phyloP scores from a whole-genome alignment of 495 filamentous ascomycete genomes.

The Talaromyces nanjingensis region DNA sequence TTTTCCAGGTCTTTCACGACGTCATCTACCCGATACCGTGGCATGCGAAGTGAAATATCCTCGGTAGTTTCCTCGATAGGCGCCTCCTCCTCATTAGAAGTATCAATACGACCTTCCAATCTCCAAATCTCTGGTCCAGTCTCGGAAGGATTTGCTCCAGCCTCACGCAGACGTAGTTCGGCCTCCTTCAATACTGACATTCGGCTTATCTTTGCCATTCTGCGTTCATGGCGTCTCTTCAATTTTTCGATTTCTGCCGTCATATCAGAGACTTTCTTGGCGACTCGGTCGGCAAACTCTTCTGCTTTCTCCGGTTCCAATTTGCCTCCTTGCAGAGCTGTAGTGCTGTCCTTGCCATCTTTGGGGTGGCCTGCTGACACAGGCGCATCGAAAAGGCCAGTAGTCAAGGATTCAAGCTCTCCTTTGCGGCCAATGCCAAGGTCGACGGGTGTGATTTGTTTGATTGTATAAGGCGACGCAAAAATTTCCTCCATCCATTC shows the following conservation, averaged over 20 bases:
- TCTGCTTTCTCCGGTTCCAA: conserved; percentile 61
- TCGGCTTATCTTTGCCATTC: conserved; percentile 65
- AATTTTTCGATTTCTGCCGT: conserved; percentile 75
- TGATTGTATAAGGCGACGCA: conserved; percentile 73
- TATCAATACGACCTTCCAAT: conserved; percentile 51
- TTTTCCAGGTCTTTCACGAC: conserved; percentile 52
- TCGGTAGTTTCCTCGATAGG: conserved; percentile 16
- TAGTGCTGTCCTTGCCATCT: conserved; percentile 29
- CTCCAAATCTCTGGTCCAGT: conserved; percentile 54
- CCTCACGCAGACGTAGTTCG: conserved; percentile 48
- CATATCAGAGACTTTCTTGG: conserved; percentile 55
- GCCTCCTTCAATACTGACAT: conserved; percentile 56
- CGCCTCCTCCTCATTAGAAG: conserved; percentile 44
- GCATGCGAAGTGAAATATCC: conserved; percentile 34
- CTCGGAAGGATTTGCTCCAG: conserved; percentile 42
- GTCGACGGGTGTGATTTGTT: conserved; percentile 79
- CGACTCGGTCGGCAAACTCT: conserved; percentile 69
- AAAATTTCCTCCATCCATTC: conserved; percentile 99
- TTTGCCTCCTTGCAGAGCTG: conserved; percentile 49
- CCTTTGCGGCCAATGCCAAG: conserved; percentile 82
- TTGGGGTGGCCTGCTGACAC: conserved; percentile 20
- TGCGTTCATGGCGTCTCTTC: conserved; percentile 67
- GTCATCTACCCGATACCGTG: conserved; percentile 52
- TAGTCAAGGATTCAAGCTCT: conserved; percentile 72
- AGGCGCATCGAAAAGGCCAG: conserved; percentile 66